Base-by-base conservation (phyloP, 2,329 filamentous ascomycete species). In the Basipetospora chlamydospora region DNA sequence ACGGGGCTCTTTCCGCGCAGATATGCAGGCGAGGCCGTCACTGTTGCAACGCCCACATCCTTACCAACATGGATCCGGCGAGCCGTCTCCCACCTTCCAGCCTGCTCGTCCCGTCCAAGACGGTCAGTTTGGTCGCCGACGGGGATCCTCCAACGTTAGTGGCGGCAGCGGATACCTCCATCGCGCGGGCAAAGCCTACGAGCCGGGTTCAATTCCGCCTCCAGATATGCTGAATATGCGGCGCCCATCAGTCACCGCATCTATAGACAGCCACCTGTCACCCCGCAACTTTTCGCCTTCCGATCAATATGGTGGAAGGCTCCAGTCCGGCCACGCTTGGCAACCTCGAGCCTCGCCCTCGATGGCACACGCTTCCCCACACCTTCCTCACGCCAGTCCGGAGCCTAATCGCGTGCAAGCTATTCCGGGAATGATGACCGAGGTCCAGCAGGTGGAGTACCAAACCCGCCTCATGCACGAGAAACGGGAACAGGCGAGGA, bases 141-240 rank as follows among this genome's bases (percentile, higher is more conserved):
- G 88, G 43, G 81, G 81, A 40, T 95, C 88, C 12, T 96, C 88
- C 2, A 92, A 86, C 49, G 80, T 93, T 28, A 95, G 87, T 53
- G 86, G 84, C 38, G 82, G 81, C 41, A 93, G 85, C 53, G 79
- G 80, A 41, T 67, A 69, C 46, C 71, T 79, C 46, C 73, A 37
- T 15, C 28, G 80, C 25, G 44, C 61, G 25, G 54, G 54, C 26
- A 68, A 64, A 43, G 54, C 54, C 6, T 55, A 53, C 17, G 66
- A 70, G 28, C 8, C 26, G 15, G 51, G 55, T 28, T 43, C 53
- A 7, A 51, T 63, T 35, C 56, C 56, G 0, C 57, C 63, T 3
- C 52, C 57, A 2, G 66, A 72, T 6, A 43, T 63, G 17, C 45
- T 25, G 28, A 31, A 20, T 28, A 22, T 20, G 12, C 35, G 66